Conservation (phyloP, 129 eudicot genomes). For the Pulicaria dysenterica region DNA sequence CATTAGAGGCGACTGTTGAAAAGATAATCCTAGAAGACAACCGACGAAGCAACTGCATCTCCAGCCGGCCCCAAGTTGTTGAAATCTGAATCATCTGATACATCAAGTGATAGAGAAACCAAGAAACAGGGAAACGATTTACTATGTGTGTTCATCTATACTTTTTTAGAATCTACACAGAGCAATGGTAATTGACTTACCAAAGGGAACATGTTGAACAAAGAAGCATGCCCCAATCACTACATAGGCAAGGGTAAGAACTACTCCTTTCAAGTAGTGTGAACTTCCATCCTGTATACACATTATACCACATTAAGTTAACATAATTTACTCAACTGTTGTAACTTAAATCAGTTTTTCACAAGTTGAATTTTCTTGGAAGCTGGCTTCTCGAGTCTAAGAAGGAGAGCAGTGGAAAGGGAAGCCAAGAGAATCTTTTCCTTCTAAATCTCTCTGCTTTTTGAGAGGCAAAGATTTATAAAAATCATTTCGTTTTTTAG, state of each 20-base stretch:
- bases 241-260: slow-evolving; percentile 51
- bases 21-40: background rate
- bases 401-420: no score
- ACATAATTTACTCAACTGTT: background rate
- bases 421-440: no score
- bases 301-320: slow-evolving; percentile 7
- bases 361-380: background rate
- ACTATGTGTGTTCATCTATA: background rate
- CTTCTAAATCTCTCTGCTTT: no score
- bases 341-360: background rate
- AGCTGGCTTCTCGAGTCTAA: no score
- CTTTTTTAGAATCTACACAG: background rate
- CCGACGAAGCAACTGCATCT: slow-evolving; percentile 11
- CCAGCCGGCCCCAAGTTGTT: slow-evolving; percentile 5
- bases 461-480: no score
- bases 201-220: slow-evolving; percentile 38
- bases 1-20: background rate
- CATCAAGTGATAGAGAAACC: slow-evolving; percentile 7
- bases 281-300: slow-evolving; percentile 63
- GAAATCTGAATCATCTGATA: slow-evolving; percentile 28
- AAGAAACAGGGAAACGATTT: background rate
- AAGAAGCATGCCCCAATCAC: slow-evolving; percentile 58
- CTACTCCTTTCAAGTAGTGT: slow-evolving; percentile 67
- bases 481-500: no score
- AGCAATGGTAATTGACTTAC: slow-evolving; percentile 16